These are phyloP conservation scores for Ganoderma sinense DNA, from an alignment of 1,284 basidiomycete genomes.

Conservation along the genomic window DNA sequence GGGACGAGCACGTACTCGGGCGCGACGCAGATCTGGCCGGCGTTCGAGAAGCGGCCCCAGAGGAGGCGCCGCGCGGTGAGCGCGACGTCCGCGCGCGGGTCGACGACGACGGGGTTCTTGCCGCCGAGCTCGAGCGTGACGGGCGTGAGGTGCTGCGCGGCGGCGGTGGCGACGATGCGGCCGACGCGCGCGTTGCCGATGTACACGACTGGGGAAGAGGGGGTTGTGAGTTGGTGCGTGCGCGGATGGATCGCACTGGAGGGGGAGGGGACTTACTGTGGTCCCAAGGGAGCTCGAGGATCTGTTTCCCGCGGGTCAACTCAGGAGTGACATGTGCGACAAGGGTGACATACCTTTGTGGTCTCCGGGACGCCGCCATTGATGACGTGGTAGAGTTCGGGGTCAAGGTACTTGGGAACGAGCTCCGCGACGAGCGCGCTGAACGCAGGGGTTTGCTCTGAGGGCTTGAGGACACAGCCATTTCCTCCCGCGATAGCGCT, in stretches of 20 bases:
- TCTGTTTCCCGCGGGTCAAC: constrained; percentile 39
- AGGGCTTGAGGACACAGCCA: constrained; percentile 80
- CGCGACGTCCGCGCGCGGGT: constrained; percentile 69
- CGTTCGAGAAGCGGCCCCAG: constrained; percentile 84
- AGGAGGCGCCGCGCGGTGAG: constrained; percentile 69
- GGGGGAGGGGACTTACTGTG: constrained; percentile 65
- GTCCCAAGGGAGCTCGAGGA: constrained; percentile 87
- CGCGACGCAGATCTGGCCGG: constrained; percentile 73
- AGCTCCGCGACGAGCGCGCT: constrained; percentile 78
- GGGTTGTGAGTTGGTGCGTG: neutral
- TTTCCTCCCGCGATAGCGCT: constrained; percentile 87
- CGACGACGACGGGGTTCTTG: constrained; percentile 87
- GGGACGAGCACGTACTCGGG: constrained; percentile 87
- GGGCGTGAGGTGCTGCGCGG: constrained; percentile 88
- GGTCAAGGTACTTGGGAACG: constrained; percentile 84
- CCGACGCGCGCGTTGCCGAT: constrained; percentile 79
- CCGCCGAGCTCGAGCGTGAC: constrained; percentile 76
- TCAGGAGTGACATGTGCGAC: neutral
- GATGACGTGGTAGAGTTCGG: constrained; percentile 74
- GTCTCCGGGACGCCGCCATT: constrained; percentile 82
- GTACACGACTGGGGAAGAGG: neutral
- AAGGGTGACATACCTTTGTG: constrained; percentile 57
- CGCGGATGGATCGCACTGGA: neutral
- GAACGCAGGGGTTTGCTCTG: constrained; percentile 77
- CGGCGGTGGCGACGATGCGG: constrained; percentile 81